phyloP scores from a whole-genome alignment of 768 basidiomycete genomes.

The Xerocomellus dryophilus region DNA sequence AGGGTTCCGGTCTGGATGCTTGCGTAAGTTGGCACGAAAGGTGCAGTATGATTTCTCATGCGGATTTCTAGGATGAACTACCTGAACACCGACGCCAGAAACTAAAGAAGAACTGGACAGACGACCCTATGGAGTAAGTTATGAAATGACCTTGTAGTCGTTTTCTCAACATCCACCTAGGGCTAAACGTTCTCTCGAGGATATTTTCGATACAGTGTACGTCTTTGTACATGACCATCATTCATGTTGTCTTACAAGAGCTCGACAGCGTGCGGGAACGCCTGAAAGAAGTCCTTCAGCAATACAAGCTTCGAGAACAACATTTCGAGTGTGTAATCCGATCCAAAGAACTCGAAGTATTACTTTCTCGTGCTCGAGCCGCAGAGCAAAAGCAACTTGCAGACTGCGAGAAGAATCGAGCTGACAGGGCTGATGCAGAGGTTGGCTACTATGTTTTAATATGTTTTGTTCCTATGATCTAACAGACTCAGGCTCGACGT shows the following conservation, averaged over 20 bases:
- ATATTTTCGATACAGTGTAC: conserved; percentile 84
- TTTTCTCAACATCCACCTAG: conserved; percentile 35
- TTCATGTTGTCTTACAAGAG: neutral
- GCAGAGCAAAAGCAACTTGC: conserved; percentile 85
- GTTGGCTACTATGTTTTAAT: conserved; percentile 38
- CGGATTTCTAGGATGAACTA: conserved; percentile 53
- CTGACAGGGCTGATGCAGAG: conserved; percentile 72
- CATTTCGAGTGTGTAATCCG: conserved; percentile 92
- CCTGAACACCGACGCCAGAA: conserved; percentile 62
- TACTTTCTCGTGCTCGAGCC: conserved; percentile 81
- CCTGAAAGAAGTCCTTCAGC: conserved; percentile 80
- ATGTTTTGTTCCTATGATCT: conserved; percentile 3
- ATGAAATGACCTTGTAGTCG: neutral
- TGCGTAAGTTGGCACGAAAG: conserved; percentile 45
- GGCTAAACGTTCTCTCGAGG: conserved; percentile 71
- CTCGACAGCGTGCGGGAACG: conserved; percentile 71
- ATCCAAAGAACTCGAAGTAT: conserved; percentile 86
- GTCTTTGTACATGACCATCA: conserved; percentile 29
- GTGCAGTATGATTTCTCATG: neutral
- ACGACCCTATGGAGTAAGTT: conserved; percentile 70
- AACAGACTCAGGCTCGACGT: conserved; percentile 51
- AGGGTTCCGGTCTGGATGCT: conserved; percentile 57
- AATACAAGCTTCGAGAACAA: conserved; percentile 86
- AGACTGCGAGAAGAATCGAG: conserved; percentile 67
- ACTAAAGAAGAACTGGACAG: conserved; percentile 79